These are phyloP conservation scores for Thozetella sp. DNA, from an alignment of 495 filamentous ascomycete species.

Conservation along the genomic window DNA sequence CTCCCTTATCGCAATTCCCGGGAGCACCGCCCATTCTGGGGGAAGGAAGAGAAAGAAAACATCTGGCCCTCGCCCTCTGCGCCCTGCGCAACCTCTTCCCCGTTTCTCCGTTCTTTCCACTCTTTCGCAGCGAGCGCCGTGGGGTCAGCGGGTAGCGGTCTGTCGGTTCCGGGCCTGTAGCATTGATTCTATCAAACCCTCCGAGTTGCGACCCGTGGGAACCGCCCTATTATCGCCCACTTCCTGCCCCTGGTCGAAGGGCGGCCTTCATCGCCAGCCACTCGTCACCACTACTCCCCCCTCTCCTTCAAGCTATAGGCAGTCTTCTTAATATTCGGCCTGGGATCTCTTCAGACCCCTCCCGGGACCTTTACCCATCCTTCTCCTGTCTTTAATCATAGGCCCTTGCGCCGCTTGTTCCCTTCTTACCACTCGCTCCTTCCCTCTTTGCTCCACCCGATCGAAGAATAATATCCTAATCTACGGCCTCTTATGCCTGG, in stretches of 20 bases:
- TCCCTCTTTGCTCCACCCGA: constrained; percentile 7
- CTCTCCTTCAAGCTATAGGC: not conserved
- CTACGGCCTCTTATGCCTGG: constrained; percentile 1
- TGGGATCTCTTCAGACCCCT: constrained; percentile 5
- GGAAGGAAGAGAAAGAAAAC: not conserved
- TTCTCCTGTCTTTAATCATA: constrained; percentile 16
- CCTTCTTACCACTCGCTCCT: constrained; percentile 24
- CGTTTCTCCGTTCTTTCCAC: not conserved
- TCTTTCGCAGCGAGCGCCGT: constrained; percentile 2
- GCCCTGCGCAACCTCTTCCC: not conserved
- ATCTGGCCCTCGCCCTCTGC: not conserved
- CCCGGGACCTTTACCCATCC: not conserved
- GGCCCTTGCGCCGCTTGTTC: constrained; percentile 13
- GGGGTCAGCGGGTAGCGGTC: no score
- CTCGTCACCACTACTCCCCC: not conserved
- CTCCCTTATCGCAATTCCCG: not conserved
- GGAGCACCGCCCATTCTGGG: not conserved
- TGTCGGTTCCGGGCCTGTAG: not conserved
- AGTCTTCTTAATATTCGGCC: constrained; percentile 2
- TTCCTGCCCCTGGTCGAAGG: not conserved
- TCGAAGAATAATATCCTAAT: constrained; percentile 18
- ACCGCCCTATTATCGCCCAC: not conserved
- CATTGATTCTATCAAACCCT: not conserved
- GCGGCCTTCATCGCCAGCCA: not conserved
- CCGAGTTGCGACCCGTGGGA: not conserved